A percentile compares a stretch with the other conserved stretches of the same genome.
phyloP scores from a whole-genome alignment of 2,329 filamentous ascomycete species.

The Leptoxyphium fumago region DNA sequence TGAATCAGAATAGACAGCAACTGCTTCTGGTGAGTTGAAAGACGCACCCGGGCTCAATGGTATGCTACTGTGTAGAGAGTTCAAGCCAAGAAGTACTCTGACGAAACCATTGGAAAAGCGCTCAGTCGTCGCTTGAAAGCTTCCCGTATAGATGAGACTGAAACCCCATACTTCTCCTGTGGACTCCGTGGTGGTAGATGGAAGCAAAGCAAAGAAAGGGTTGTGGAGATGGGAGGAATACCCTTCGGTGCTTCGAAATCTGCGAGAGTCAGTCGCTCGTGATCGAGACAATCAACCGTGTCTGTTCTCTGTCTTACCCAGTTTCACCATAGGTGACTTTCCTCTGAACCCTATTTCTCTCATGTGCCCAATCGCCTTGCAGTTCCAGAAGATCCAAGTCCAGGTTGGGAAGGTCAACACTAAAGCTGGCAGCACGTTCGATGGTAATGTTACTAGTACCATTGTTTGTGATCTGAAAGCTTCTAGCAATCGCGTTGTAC shows the following conservation, averaged over 20 bases:
- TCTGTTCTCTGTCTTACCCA: neutral
- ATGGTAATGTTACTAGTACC: slow-evolving; percentile 38
- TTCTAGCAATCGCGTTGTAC: slow-evolving; percentile 46
- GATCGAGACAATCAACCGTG: neutral
- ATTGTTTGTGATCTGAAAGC: slow-evolving; percentile 46
- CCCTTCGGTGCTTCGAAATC: slow-evolving; percentile 46
- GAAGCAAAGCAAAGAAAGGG: slow-evolving; percentile 45
- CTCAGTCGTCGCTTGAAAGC: slow-evolving; percentile 47
- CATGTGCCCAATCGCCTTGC: slow-evolving; percentile 48
- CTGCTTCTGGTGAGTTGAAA: slow-evolving; percentile 47
- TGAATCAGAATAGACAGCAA: slow-evolving; percentile 44
- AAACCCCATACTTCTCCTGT: slow-evolving; percentile 50
- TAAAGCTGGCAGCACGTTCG: slow-evolving; percentile 45
- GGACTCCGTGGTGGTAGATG: slow-evolving; percentile 44
- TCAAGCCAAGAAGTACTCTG: slow-evolving; percentile 45
- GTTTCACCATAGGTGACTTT: slow-evolving; percentile 40
- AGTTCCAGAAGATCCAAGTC: slow-evolving; percentile 49
- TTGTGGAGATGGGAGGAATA: slow-evolving; percentile 52
- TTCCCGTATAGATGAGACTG: slow-evolving; percentile 49
- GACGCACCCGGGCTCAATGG: slow-evolving; percentile 40
- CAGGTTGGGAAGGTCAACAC: slow-evolving; percentile 44
- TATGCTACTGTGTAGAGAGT: slow-evolving; percentile 47
- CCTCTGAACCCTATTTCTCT: slow-evolving; percentile 39
- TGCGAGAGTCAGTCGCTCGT: slow-evolving; percentile 11
- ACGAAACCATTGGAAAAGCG: slow-evolving; percentile 47